Base-by-base conservation (phyloP, 179 eudicot species). In the Amaranthus tricolor region DNA sequence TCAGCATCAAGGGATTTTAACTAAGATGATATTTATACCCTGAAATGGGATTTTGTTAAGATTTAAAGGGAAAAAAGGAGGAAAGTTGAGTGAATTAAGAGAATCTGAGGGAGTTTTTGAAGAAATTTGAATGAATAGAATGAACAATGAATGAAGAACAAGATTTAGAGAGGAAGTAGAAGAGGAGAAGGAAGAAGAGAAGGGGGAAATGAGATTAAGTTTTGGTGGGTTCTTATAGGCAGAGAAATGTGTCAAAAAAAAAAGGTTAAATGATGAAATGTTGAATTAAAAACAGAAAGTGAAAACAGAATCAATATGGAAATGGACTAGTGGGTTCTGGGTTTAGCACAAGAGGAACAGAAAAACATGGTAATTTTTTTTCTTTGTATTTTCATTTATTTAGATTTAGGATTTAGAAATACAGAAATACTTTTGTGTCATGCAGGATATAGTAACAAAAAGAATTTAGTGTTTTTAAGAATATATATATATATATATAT, bases 1-100 rank as follows among this genome's bases (percentile, higher is more conserved):
- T 71, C 62, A 74, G 81, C 83, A 84, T 84, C 68, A 83, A 79
- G 77, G 66, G 77, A 6, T 70, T 56, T 73, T 77, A 45, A 5
- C 14, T 24, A 62, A 72, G 8, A 51, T 11, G 24, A 62, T 51
- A 31, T 24, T 61, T 24, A 47, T 60, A 0, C 9, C 13, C 62
- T 56, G 19, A 24, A 59, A 40, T 3, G 14, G 7, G 21, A 8
- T 5, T 17, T 31, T 62, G 45, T 10, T 0, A 6, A 15, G 31
- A 50, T 31, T 31, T 31, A 31, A 31, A 31, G 40, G 40, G 40
- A 4, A 21, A 49, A 72, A n/a, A 10, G 63, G 9, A 65, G 49
- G 71, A 67, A 70, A 31, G 40, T 58, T 15, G 53, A 47, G 62
- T 62, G 40, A 2, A 31, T 31, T 31, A 31, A 21, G 47, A 68